Evolutionary conservation across 2,329 filamentous ascomycete genomes (phyloP).

Genomic region (Trichoderma sp.): DNA sequence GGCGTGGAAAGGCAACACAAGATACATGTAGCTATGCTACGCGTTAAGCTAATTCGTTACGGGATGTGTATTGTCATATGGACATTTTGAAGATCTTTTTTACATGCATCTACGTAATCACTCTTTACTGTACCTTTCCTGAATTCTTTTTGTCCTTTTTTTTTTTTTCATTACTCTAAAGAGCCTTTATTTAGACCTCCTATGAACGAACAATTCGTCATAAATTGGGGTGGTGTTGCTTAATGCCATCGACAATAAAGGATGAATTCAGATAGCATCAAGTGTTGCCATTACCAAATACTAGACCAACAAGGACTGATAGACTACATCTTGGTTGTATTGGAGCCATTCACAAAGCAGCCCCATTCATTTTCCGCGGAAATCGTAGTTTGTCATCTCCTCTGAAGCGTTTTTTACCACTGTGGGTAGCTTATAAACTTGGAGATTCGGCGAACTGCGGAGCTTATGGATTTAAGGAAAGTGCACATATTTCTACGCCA

Average conservation of each 20-base stretch:
- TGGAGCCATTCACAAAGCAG: neutral
- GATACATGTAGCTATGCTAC: no score
- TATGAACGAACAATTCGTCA: no score
- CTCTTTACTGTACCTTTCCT: neutral
- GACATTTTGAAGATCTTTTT: neutral
- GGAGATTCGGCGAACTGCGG: neutral
- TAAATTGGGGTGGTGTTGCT: no score
- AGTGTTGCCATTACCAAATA: neutral
- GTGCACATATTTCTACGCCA: neutral
- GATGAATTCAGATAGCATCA: neutral
- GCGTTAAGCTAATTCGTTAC: neutral
- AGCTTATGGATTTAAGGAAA: neutral
- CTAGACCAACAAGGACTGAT: neutral
- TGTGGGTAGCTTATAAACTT: neutral
- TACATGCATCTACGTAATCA: neutral
- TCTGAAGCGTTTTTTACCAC: neutral
- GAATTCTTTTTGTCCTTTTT: neutral
- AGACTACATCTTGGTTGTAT: neutral
- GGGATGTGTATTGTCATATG: neutral
- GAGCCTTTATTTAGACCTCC: no score
- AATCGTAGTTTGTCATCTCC: neutral
- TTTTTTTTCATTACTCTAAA: neutral
- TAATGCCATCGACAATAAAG: neutral
- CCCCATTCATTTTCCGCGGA: neutral
- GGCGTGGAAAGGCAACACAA: no score